phyloP scores from a whole-genome alignment of 1,284 basidiomycete genomes.

The Cryptococcus jaspeensis region DNA sequence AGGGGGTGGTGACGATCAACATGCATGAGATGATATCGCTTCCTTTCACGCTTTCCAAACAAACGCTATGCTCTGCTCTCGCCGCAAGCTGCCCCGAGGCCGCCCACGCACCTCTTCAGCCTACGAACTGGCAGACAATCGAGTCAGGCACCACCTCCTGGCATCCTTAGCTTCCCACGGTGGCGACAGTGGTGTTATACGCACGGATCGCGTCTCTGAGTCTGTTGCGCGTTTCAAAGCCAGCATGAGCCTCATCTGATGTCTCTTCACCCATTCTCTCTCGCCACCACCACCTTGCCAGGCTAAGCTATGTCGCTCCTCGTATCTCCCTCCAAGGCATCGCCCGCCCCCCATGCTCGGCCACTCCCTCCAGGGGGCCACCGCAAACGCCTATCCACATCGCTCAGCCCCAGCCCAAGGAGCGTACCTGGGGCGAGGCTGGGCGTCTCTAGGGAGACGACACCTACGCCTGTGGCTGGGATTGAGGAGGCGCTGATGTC shows the following conservation, averaged over 20 bases:
- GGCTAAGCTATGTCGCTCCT: slow-evolving; percentile 10
- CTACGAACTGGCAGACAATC: no score
- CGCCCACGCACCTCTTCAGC: no score
- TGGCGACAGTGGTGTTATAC: no score
- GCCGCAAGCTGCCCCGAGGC: no score
- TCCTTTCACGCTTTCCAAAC: neutral
- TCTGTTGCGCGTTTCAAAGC: no score
- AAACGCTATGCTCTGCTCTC: neutral
- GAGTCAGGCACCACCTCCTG: no score
- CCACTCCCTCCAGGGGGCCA: slow-evolving; percentile 15
- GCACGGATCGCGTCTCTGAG: no score
- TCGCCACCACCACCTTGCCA: no score
- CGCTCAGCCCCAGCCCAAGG: slow-evolving; percentile 9
- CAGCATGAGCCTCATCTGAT: no score
- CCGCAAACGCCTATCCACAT: slow-evolving; percentile 12
- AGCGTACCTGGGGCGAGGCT: neutral
- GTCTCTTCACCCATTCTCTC: no score
- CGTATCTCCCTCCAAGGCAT: slow-evolving; percentile 5
- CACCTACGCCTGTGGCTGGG: neutral
- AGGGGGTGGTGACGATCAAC: neutral
- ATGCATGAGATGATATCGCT: neutral
- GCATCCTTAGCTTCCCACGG: no score
- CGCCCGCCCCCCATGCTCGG: slow-evolving; percentile 10
- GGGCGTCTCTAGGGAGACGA: neutral
- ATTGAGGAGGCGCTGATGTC: neutral